phyloP scores from a whole-genome alignment of 202 grass and related monocot species.

The Miscanthus sacchariflorus region DNA sequence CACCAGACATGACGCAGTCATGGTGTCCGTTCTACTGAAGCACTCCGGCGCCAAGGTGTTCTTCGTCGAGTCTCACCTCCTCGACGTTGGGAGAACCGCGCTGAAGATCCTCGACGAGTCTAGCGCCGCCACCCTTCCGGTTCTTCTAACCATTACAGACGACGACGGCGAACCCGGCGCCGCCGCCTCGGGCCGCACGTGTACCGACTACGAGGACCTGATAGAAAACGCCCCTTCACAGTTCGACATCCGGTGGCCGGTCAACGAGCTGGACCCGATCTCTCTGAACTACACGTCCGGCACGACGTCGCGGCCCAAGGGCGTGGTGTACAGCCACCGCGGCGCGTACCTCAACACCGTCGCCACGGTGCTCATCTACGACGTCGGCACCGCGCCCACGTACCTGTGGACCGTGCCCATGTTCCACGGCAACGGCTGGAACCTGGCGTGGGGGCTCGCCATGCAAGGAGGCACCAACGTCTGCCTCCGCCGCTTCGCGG shows the following conservation, averaged over 20 bases:
- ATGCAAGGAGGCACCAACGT: conserved; percentile 79
- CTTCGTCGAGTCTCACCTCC: conserved; percentile 56
- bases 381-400: conserved; percentile 35
- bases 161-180: not conserved
- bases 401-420: conserved; percentile 92
- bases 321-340: conserved; percentile 82
- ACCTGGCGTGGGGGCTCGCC: conserved; percentile 73
- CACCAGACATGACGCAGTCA: conserved; percentile 62
- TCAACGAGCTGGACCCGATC: conserved; percentile 48
- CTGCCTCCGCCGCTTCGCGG: conserved; percentile 73
- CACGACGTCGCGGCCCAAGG: conserved; percentile 85
- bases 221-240: too few relatives aligned
- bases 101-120: conserved; percentile 44
- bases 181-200: too few relatives aligned
- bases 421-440: conserved; percentile 95
- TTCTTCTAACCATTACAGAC: conserved; percentile 47
- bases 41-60: conserved; percentile 71
- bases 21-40: conserved; percentile 60
- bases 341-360: conserved; percentile 76
- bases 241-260: conserved; percentile 16
- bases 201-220: conserved; percentile 49
- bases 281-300: conserved; percentile 87
- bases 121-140: too few relatives aligned
- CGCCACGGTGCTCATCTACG: conserved; percentile 15
- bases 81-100: conserved; percentile 46